Percentiles rank a stretch among this genome's conserved stretches.
Evolutionary conservation across 2,329 filamentous ascomycete genomes (phyloP).

Genomic region (Phyllosticta citribraziliensis): DNA sequence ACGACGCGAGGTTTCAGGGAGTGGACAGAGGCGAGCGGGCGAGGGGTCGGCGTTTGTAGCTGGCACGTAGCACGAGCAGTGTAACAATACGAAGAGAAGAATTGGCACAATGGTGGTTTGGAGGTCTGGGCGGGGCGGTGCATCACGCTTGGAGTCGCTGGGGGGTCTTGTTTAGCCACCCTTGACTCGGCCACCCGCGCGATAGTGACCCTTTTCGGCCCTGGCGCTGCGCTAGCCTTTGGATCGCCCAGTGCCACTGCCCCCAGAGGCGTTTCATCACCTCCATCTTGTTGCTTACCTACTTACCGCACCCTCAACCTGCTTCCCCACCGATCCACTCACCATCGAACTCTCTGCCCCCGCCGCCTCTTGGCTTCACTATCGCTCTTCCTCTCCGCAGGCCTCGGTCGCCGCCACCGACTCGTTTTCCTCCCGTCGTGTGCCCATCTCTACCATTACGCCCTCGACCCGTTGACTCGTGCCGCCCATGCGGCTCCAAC

Average conservation of each 20-base stretch:
- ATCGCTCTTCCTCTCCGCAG: not conserved
- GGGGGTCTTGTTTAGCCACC: not conserved
- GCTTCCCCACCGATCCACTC: not conserved
- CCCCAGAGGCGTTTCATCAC: slow-evolving; percentile 9
- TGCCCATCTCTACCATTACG: not conserved
- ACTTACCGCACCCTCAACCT: not conserved
- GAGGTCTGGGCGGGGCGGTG: not conserved
- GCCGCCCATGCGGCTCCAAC: slow-evolving; percentile 10
- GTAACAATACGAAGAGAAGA: not conserved
- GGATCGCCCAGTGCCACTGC: not conserved
- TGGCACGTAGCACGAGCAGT: not conserved
- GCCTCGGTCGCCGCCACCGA: not conserved
- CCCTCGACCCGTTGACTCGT: not conserved
- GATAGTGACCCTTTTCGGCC: not conserved
- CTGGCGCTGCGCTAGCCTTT: not conserved
- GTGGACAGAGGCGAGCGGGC: not conserved
- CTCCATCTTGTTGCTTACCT: slow-evolving; percentile 1
- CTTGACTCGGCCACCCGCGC: not conserved
- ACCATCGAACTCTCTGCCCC: not conserved
- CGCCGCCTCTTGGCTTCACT: not conserved
- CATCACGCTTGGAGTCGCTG: not conserved
- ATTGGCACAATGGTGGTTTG: not conserved
- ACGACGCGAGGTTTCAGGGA: not conserved
- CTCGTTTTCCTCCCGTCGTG: not conserved
- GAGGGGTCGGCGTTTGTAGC: not conserved